Base-by-base conservation (phyloP, 495 filamentous ascomycete genomes). In the Hypoxylon perforatum region DNA sequence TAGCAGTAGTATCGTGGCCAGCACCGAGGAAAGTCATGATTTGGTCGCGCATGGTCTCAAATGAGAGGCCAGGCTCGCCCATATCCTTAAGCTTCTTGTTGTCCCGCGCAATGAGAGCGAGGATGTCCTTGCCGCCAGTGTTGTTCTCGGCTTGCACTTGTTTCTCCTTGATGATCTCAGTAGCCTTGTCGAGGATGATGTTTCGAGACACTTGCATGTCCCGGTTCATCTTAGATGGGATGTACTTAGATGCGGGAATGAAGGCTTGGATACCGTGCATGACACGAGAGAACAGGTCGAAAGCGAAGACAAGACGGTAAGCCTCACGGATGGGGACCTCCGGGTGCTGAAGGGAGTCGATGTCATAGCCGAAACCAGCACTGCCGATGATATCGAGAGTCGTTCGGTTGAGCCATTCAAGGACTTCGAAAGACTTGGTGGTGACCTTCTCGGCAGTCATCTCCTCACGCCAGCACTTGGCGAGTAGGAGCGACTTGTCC, bases 361-460 rank as follows among this genome's bases (percentile, higher is more conserved):
- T 77, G 2, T 82, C 78, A 21, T 74, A 77, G 3, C 81, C 82
- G 52, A 85, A 83, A 1, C 81, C 82, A 7, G 82, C 81, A 61
- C 78, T 71, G 33, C 79, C 81, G 54, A 85, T 85, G 55, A 85
- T 84, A 61, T 85, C 82, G 14, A 85, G 79, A 0, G 82, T 82
- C 23, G 78, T 76, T 19, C 81, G 73, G 58, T 81, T 82, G 28
- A 81, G 74, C 78, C 82, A 80, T 39, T 84, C 81, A 5, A 84
- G 75, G 0, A 79, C 72, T 53, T 84, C 77, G 38, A 84, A 74
- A 0, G 63, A 70, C 47, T 65, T 71, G 0, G 63, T 73, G 3
- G 60, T 70, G 17, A 72, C 62, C 9, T 72, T 71, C 3, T 63
- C 61, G 2, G 57, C 61, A 0, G 63, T 45, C 71, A 84, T 76